Percentiles rank a stretch among this genome's conserved stretches.
Conservation (phyloP, 2,329 filamentous ascomycete genomes). For the Piedraia hortae region DNA sequence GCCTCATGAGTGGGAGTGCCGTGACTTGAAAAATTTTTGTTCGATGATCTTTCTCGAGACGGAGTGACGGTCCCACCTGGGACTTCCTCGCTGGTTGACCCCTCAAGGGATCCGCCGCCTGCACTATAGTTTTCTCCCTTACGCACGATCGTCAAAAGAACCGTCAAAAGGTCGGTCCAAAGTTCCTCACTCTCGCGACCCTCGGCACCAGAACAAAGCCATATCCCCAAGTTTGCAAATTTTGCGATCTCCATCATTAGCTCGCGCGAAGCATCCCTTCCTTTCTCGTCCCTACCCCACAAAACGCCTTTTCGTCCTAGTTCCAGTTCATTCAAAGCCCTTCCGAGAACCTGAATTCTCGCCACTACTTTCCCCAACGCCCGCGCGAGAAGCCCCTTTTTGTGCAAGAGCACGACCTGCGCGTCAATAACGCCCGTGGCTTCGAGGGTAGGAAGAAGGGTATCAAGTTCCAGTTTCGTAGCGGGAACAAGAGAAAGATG, state of each 20-base stretch:
- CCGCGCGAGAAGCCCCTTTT: slow-evolving; percentile 55
- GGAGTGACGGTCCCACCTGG: slow-evolving; percentile 28
- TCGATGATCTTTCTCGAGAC: no score
- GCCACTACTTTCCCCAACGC: slow-evolving; percentile 67
- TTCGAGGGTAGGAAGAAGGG: slow-evolving; percentile 67
- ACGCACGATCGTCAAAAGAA: no score
- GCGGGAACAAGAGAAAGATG: slow-evolving; percentile 55
- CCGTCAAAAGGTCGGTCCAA: no score
- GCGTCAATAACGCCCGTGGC: slow-evolving; percentile 75
- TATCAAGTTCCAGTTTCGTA: slow-evolving; percentile 50
- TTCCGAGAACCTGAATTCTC: no score
- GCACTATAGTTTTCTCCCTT: slow-evolving; percentile 7
- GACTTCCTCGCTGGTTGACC: slow-evolving; percentile 27
- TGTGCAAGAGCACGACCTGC: slow-evolving; percentile 67
- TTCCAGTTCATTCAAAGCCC: slow-evolving; percentile 58
- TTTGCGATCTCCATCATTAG: slow-evolving; percentile 58
- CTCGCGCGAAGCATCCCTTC: slow-evolving; percentile 26
- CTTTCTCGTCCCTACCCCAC: no score
- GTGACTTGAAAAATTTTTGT: slow-evolving; percentile 14
- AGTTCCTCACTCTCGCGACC: slow-evolving; percentile 13
- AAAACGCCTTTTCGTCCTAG: slow-evolving; percentile 51
- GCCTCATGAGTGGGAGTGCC: slow-evolving; percentile 8
- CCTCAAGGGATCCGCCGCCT: no score
- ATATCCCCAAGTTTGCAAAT: slow-evolving; percentile 77
- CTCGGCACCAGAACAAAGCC: slow-evolving; percentile 53